Evolutionary conservation across 345 rosid genomes (phyloP).

Genomic region (Reutealis trisperma): DNA sequence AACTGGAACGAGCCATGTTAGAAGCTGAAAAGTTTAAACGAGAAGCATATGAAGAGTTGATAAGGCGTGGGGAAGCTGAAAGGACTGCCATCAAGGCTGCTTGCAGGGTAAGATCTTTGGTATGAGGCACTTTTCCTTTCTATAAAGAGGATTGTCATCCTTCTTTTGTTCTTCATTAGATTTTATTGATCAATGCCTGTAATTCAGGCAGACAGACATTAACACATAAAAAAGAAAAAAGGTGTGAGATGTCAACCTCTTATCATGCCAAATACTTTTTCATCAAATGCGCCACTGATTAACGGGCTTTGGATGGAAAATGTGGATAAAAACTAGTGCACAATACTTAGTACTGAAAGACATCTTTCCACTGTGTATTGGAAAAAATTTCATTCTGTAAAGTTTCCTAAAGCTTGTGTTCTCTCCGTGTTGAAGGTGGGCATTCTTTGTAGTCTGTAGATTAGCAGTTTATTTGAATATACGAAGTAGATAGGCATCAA

Average conservation of each 20-base stretch:
- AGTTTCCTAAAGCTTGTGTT: not conserved
- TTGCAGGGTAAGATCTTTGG: slow-evolving; percentile 35
- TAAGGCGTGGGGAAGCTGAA: slow-evolving; percentile 48
- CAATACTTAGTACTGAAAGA: not conserved
- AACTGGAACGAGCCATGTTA: slow-evolving; percentile 44
- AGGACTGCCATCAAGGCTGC: slow-evolving; percentile 39
- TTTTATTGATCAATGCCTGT: not conserved
- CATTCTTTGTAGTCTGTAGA: not conserved
- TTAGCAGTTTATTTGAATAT: not conserved
- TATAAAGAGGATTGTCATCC: not conserved
- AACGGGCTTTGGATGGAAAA: not conserved
- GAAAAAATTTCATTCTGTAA: not conserved
- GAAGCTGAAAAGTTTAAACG: slow-evolving; percentile 45
- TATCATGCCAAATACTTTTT: not conserved
- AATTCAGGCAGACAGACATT: not conserved
- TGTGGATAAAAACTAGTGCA: not conserved
- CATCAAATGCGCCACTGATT: not conserved
- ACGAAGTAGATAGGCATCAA: not conserved
- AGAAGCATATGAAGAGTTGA: slow-evolving; percentile 52
- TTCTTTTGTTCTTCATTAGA: not conserved
- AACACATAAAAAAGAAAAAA: not conserved
- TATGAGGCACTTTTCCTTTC: not conserved
- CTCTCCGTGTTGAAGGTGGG: not conserved
- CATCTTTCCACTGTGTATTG: not conserved
- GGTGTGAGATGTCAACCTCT: not conserved